Percentiles rank a stretch among this genome's conserved stretches.
phyloP scores from a whole-genome alignment of 352 stramenopile genomes.

The Pythium sukuiense region DNA sequence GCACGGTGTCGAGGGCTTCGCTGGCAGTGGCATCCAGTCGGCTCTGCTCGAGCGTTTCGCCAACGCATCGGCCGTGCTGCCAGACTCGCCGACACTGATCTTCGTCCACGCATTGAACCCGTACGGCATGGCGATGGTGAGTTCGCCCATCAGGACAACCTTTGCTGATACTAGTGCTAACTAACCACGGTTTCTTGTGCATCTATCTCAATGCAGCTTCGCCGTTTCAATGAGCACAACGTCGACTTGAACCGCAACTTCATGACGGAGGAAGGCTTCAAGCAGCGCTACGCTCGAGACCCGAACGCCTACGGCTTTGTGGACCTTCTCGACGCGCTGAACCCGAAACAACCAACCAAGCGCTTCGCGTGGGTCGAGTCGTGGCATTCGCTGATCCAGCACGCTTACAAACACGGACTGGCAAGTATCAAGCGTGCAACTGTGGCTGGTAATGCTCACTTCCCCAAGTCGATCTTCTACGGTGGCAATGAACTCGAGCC shows the following conservation, averaged over 20 bases:
- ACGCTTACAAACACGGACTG: slow-evolving; percentile 43
- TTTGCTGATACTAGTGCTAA: too few relatives aligned
- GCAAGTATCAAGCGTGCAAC: slow-evolving; percentile 72
- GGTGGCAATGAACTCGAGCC: slow-evolving; percentile 76
- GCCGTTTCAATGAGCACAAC: slow-evolving; percentile 92
- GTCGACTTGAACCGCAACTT: slow-evolving; percentile 94
- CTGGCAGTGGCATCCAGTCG: slow-evolving; percentile 60
- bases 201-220: slow-evolving; percentile 38
- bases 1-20: slow-evolving; percentile 52
- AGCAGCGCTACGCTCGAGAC: slow-evolving; percentile 46
- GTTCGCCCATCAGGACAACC: not conserved
- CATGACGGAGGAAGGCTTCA: slow-evolving; percentile 57
- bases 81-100: slow-evolving; percentile 48
- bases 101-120: slow-evolving; percentile 86
- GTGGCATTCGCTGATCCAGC: slow-evolving; percentile 24
- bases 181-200: too few relatives aligned
- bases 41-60: slow-evolving; percentile 25
- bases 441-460: slow-evolving; percentile 89
- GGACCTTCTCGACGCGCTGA: slow-evolving; percentile 69
- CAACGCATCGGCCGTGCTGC: slow-evolving; percentile 9
- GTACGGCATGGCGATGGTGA: slow-evolving; percentile 66
- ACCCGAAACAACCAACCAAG: slow-evolving; percentile 39
- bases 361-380: slow-evolving; percentile 43
- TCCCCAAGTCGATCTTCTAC: slow-evolving; percentile 82
- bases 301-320: slow-evolving; percentile 81